phyloP scores from a whole-genome alignment of 1,139 yeast species.

The Suhomyces bribrorum region DNA sequence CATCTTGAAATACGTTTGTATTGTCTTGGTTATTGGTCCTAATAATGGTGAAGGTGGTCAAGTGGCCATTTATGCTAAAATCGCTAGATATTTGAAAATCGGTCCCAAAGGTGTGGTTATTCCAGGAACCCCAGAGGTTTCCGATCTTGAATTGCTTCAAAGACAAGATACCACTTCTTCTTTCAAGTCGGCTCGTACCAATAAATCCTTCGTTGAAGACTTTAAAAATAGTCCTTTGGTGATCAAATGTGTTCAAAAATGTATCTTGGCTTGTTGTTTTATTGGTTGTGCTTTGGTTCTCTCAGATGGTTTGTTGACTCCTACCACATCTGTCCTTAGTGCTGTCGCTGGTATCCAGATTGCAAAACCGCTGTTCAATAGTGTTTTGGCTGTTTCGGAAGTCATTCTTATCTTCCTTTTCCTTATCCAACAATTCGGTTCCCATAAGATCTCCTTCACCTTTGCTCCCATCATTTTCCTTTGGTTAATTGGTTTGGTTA shows the following conservation, averaged over 20 bases:
- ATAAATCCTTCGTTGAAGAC: constrained; percentile 16
- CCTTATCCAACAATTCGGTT: constrained; percentile 49
- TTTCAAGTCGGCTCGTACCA: constrained; percentile 14
- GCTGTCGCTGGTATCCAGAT: constrained; percentile 52
- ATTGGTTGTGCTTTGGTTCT: constrained; percentile 57
- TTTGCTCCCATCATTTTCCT: constrained; percentile 57
- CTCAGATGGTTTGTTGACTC: constrained; percentile 62
- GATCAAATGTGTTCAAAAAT: constrained; percentile 29
- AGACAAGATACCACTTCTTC: constrained; percentile 42
- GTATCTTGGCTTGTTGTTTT: constrained; percentile 46
- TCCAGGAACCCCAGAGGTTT: constrained; percentile 39
- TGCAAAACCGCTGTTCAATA: constrained; percentile 42
- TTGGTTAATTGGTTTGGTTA: constrained; percentile 50
- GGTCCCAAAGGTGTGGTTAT: constrained; percentile 50
- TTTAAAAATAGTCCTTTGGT: constrained; percentile 26
- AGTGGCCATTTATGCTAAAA: constrained; percentile 58
- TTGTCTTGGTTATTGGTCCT: constrained; percentile 53
- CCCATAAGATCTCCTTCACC: constrained; percentile 37
- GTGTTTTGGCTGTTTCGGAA: constrained; percentile 51
- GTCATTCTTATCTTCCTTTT: constrained; percentile 48
- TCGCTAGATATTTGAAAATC: constrained; percentile 48
- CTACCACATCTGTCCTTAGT: constrained; percentile 60
- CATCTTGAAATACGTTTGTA: constrained; percentile 48
- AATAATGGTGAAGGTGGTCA: constrained; percentile 65
- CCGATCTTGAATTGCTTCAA: constrained; percentile 39